Percentiles rank a stretch among this genome's conserved stretches.
Evolutionary conservation across 2,329 filamentous ascomycete genomes (phyloP).

Genomic region (Pseudopithomyces maydicus): DNA sequence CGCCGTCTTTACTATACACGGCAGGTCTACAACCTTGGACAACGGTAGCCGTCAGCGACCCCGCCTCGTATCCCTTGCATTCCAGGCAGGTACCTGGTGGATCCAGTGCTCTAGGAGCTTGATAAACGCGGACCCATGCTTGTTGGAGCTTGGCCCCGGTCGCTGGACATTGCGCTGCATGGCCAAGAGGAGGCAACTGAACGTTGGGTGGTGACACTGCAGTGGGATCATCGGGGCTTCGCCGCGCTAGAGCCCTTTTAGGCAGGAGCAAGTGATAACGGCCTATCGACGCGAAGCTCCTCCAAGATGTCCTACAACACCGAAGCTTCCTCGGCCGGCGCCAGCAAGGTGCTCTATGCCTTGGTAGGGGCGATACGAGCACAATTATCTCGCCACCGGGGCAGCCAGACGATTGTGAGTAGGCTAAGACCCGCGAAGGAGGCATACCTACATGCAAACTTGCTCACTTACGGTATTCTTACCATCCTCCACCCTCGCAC

Average conservation of each 20-base stretch:
- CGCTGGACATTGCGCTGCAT: conserved; percentile 5
- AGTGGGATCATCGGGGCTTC: neutral
- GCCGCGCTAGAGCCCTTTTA: neutral
- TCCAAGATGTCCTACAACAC: neutral
- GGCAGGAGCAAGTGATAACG: conserved; percentile 1
- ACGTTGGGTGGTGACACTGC: neutral
- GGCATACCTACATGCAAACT: no score
- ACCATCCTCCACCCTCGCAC: no score
- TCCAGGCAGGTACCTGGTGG: conserved; percentile 16
- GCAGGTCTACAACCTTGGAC: conserved; percentile 14
- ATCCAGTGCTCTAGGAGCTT: conserved; percentile 17
- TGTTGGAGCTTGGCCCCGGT: conserved; percentile 4
- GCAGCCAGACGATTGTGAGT: no score
- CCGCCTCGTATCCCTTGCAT: conserved; percentile 9
- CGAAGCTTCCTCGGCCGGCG: conserved; percentile 3
- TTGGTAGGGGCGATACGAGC: no score
- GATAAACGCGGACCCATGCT: neutral
- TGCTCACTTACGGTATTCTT: no score
- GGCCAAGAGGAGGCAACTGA: neutral
- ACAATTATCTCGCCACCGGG: no score
- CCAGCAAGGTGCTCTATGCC: neutral
- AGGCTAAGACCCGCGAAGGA: no score
- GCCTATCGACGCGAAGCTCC: conserved; percentile 1
- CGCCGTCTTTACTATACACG: conserved; percentile 7
- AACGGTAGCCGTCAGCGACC: neutral